Percentiles rank a stretch among this genome's conserved stretches.
Evolutionary conservation across 192 early-diverging fungal genomes (phyloP).

Genomic region (Rhizoclosmatium globosum): DNA sequence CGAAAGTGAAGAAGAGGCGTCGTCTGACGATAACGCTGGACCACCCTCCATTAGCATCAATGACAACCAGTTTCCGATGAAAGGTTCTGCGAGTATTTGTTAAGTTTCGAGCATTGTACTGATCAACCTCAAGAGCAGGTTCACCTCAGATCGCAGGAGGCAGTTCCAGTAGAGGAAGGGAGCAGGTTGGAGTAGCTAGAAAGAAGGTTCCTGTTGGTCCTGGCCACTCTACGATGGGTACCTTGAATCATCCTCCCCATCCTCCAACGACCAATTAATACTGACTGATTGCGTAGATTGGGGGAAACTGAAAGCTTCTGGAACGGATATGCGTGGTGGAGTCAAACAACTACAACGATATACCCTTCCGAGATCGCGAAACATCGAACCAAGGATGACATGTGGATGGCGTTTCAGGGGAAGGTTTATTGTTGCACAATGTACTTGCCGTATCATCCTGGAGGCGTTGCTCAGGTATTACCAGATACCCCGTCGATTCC

Average conservation of each 20-base stretch:
- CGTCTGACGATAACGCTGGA: background rate
- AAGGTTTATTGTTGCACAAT: slow-evolving; percentile 93
- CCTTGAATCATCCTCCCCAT: background rate
- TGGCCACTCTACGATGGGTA: slow-evolving; percentile 76
- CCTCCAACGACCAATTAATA: background rate
- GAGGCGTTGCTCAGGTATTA: slow-evolving; percentile 65
- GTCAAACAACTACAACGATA: slow-evolving; percentile 63
- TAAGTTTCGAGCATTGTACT: background rate
- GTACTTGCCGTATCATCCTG: slow-evolving; percentile 92
- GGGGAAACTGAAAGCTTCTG: slow-evolving; percentile 83
- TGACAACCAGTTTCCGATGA: slow-evolving; percentile 32
- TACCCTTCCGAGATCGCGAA: slow-evolving; percentile 77
- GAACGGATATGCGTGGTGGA: slow-evolving; percentile 73
- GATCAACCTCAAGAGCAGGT: background rate
- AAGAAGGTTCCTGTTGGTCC: slow-evolving; percentile 85
- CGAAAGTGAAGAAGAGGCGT: background rate
- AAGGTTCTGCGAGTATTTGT: background rate
- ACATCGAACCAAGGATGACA: slow-evolving; percentile 81
- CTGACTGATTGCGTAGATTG: slow-evolving; percentile 72
- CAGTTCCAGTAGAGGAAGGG: background rate
- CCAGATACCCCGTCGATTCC: no score
- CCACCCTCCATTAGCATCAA: background rate
- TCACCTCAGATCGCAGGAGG: slow-evolving; percentile 27
- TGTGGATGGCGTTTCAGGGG: slow-evolving; percentile 89
- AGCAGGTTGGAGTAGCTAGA: slow-evolving; percentile 37